phyloP scores from a whole-genome alignment of 192 early-diverging fungal species.

The Coemansia sp. region DNA sequence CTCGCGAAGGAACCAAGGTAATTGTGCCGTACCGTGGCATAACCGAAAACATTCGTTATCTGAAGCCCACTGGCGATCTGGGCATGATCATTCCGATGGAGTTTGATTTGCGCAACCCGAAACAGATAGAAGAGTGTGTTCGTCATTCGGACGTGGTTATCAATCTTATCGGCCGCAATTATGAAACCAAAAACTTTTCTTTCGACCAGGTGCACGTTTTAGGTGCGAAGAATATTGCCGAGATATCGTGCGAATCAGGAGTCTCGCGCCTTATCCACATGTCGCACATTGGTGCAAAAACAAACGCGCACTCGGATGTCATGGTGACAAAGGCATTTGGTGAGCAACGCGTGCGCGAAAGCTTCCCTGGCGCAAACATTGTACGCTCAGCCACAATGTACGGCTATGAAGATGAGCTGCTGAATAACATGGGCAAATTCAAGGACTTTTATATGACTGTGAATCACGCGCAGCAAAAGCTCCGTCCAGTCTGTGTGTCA shows the following conservation, averaged over 20 bases:
- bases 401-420: constrained; percentile 91
- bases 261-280: constrained; percentile 87
- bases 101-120: constrained; percentile 87
- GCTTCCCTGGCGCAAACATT: constrained; percentile 91
- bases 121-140: constrained; percentile 77
- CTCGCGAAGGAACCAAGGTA: constrained; percentile 87
- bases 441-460: constrained; percentile 47
- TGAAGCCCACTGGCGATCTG: constrained; percentile 92
- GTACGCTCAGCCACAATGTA: constrained; percentile 87
- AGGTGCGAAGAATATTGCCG: constrained; percentile 77
- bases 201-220: constrained; percentile 85
- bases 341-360: constrained; percentile 84
- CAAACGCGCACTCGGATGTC: constrained; percentile 73
- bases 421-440: constrained; percentile 77
- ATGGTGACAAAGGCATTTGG: constrained; percentile 89
- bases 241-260: constrained; percentile 73
- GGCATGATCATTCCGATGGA: constrained; percentile 90
- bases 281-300: constrained; percentile 78
- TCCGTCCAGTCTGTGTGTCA: constrained; percentile 61
- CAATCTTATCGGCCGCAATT: constrained; percentile 92
- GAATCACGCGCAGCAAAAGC: constrained; percentile 40
- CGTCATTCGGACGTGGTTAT: constrained; percentile 94
- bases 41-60: constrained; percentile 79
- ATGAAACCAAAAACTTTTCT: constrained; percentile 90
- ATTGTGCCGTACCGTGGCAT: constrained; percentile 87